These are phyloP conservation scores for Ceriops zippeliana DNA, from an alignment of 345 rosid species.

Conservation along the genomic window DNA sequence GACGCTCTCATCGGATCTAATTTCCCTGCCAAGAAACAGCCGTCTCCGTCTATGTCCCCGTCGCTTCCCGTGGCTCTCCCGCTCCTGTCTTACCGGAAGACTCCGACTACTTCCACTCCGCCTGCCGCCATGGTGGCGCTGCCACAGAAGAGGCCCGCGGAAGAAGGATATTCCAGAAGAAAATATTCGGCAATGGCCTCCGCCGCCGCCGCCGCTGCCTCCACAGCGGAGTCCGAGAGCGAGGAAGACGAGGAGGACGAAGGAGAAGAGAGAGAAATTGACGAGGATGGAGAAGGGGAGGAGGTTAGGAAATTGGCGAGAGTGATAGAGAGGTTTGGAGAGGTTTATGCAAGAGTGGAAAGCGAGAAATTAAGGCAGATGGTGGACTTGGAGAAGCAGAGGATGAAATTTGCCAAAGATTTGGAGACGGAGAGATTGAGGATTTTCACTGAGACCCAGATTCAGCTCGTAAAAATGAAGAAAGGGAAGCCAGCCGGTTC, in stretches of 20 bases:
- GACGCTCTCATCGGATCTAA: constrained; percentile 71
- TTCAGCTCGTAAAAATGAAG: constrained; percentile 81
- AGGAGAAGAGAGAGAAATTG: constrained; percentile 31
- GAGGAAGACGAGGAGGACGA: constrained; percentile 28
- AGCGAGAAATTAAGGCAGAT: constrained; percentile 83
- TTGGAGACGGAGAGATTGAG: constrained; percentile 95
- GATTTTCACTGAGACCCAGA: constrained; percentile 90
- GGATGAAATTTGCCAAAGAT: constrained; percentile 92
- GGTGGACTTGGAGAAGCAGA: constrained; percentile 98
- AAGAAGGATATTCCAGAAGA: constrained; percentile 51
- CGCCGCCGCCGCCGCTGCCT: constrained; percentile 69
- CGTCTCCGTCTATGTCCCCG: constrained; percentile 38
- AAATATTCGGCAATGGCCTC: constrained; percentile 73
- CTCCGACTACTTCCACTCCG: constrained; percentile 30
- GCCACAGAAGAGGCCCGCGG: constrained; percentile 63
- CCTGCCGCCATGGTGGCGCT: constrained; percentile 44
- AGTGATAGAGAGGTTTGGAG: constrained; percentile 82
- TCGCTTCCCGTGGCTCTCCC: constrained; percentile 57
- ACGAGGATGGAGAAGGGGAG: constrained; percentile 34
- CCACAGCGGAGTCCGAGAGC: constrained; percentile 35
- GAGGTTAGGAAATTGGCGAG: constrained; percentile 56
- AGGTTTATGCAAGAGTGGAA: constrained; percentile 81
- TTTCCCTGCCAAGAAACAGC: constrained; percentile 34
- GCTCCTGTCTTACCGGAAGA: constrained; percentile 20
- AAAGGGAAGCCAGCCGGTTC: constrained; percentile 50